These are phyloP conservation scores for Nannizzia gypsea DNA, from an alignment of 2,329 filamentous ascomycete genomes.

Conservation along the genomic window DNA sequence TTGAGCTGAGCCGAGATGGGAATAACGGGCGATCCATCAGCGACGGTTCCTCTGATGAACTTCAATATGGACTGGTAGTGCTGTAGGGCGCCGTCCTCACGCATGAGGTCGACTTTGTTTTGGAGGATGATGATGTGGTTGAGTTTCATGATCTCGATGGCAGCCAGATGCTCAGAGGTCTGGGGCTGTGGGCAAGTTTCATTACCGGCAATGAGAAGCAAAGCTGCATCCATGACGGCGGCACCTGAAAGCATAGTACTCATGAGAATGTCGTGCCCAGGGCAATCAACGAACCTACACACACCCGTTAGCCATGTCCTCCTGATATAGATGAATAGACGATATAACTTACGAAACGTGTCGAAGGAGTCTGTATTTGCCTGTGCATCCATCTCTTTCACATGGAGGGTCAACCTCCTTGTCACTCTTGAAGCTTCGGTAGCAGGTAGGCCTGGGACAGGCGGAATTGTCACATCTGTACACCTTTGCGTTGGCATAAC, in stretches of 20 bases:
- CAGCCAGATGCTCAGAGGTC: slow-evolving; percentile 95
- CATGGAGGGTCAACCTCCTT: slow-evolving; percentile 97
- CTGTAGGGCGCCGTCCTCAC: slow-evolving; percentile 81
- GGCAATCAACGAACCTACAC: slow-evolving; percentile 85
- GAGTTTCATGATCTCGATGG: slow-evolving; percentile 99
- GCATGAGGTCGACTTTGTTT: slow-evolving; percentile 99
- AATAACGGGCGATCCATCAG: slow-evolving; percentile 87
- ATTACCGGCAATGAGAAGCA: slow-evolving; percentile 93
- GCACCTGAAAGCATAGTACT: slow-evolving; percentile 99
- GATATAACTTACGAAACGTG: slow-evolving; percentile 66
- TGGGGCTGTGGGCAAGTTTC: slow-evolving; percentile 97
- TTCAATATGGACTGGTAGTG: slow-evolving; percentile 97
- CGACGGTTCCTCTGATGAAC: slow-evolving; percentile 95
- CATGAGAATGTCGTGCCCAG: slow-evolving; percentile 99
- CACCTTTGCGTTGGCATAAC: slow-evolving; percentile 98
- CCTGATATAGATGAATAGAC: slow-evolving; percentile 10
- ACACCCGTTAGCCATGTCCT: neutral
- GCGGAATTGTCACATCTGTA: slow-evolving; percentile 92
- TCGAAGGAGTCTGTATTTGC: slow-evolving; percentile 76
- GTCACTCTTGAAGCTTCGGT: slow-evolving; percentile 94
- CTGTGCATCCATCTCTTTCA: slow-evolving; percentile 80
- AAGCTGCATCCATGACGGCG: slow-evolving; percentile 96
- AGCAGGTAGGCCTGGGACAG: slow-evolving; percentile 90
- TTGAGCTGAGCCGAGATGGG: slow-evolving; percentile 96
- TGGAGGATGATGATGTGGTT: slow-evolving; percentile 99